Evolutionary conservation across 805 yeast genomes (phyloP).

Genomic region (Candida orba): DNA sequence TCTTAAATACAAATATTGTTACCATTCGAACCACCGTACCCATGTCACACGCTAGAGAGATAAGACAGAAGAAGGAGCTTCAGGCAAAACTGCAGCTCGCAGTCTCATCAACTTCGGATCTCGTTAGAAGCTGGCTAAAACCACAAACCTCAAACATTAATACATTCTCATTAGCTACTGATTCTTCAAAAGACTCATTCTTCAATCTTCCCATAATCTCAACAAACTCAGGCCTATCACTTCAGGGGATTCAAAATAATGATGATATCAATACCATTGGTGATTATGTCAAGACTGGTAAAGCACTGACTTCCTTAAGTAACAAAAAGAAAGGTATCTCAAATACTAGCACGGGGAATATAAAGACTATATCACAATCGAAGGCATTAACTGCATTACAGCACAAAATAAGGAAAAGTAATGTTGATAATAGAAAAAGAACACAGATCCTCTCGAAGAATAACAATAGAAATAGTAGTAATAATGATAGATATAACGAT

Average conservation of each 20-base stretch:
- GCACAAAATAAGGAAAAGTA: constrained; percentile 19
- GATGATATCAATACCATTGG: constrained; percentile 19
- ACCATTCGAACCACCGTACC: too few species aligned
- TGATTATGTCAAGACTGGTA: constrained; percentile 21
- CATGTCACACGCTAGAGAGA: constrained; percentile 23
- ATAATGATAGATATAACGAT: neutral
- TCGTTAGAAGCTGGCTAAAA: constrained; percentile 18
- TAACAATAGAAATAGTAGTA: neutral
- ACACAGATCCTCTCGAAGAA: neutral
- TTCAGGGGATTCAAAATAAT: neutral
- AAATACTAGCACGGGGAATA: neutral
- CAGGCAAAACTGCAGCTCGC: constrained; percentile 21
- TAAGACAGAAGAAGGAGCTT: constrained; percentile 19
- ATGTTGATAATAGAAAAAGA: constrained; percentile 3
- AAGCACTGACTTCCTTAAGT: constrained; percentile 13
- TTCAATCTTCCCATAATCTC: constrained; percentile 20
- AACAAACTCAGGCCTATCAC: constrained; percentile 18
- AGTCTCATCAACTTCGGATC: constrained; percentile 10
- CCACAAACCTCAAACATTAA: constrained; percentile 4
- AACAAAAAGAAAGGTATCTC: constrained; percentile 9
- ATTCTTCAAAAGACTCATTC: constrained; percentile 17
- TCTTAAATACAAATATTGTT: too few species aligned
- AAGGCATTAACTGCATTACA: constrained; percentile 19
- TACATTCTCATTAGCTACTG: neutral
- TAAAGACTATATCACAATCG: constrained; percentile 11